These are phyloP conservation scores for Beta corolliflora DNA, from an alignment of 179 eudicot genomes.

Conservation along the genomic window DNA sequence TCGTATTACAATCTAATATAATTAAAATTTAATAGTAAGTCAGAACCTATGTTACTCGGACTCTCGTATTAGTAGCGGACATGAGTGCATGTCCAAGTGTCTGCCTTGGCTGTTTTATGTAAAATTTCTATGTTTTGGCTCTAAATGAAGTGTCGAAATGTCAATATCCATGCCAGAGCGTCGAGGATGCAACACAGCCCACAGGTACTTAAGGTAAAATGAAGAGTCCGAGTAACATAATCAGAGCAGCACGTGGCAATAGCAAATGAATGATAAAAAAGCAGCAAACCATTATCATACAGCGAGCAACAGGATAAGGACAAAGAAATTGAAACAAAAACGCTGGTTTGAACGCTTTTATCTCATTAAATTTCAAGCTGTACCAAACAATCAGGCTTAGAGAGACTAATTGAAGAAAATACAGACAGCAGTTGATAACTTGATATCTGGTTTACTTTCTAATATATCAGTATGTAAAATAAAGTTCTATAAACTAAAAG, in stretches of 20 bases:
- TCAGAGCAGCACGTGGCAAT: not conserved
- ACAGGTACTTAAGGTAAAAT: too few relatives aligned
- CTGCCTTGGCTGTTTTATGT: too few relatives aligned
- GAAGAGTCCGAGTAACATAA: too few relatives aligned
- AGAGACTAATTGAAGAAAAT: not conserved
- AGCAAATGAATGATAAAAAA: not conserved
- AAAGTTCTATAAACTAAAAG: slow-evolving; percentile 18
- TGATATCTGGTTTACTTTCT: not conserved
- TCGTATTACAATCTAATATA: not conserved
- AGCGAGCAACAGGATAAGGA: not conserved
- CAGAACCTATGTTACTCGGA: not conserved
- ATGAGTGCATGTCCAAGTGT: too few relatives aligned
- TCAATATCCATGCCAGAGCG: too few relatives aligned
- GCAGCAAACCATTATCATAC: not conserved
- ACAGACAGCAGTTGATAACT: not conserved
- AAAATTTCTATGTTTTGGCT: too few relatives aligned
- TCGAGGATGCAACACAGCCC: too few relatives aligned
- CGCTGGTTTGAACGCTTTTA: not conserved
- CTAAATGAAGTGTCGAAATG: too few relatives aligned
- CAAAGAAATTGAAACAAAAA: not conserved
- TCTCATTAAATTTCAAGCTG: not conserved
- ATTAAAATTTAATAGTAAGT: not conserved
- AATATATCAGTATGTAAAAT: slow-evolving; percentile 19
- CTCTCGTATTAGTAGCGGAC: too few relatives aligned
- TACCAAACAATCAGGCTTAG: not conserved